Base-by-base conservation (phyloP, 768 basidiomycete species). In the Tulasnella sp. region DNA sequence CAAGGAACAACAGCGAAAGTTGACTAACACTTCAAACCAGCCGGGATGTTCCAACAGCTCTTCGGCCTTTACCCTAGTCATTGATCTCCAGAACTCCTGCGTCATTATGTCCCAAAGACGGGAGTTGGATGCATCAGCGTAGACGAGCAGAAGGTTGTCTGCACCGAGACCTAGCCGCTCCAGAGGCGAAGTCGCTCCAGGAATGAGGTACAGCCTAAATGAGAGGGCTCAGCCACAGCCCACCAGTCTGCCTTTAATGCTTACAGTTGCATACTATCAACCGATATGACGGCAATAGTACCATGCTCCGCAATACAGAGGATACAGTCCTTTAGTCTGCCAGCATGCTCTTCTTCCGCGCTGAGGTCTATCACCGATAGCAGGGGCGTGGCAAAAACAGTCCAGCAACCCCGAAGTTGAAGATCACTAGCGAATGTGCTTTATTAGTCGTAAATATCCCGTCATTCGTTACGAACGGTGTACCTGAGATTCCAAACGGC, bases 51-150 rank as follows among this genome's bases (percentile, higher is more conserved):
- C 85, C 6, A 97, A 83, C 79, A 96, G 87, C 75, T 96, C 95
- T 75, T 91, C 90, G 0, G 93, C 95, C 84, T 94, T 96, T 60
- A 93, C 93, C 11, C 88, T 82, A 7, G 89, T 89, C 90, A 94
- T 94, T 0, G 96, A 94, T 75, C 97, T 87, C 89, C 95, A 90
- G 83, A 99, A 93, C 83, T 98, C 96, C 80, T 90, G 89, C 0
- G 92, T 93, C 81, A 91, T 90, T 22, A 92, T 87, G 83, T 98
- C 95, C 96, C 98, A 99, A 2, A 97, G 86, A 60, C 98, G 88
- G 1, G 94, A 94, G 78, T 92, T 90, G 64, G 64, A 69, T 2
- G 90, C 91, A 81, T 94, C 92, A 3, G 88, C 88, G 85, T 98
- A 98, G 1, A 93, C 85, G 8, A 97, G 86, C 76, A 98, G 84